Evolutionary conservation across 805 yeast genomes (phyloP), one percentile per base, ranked within the genome.

Genomic region (Teunomyces cretensis): DNA sequence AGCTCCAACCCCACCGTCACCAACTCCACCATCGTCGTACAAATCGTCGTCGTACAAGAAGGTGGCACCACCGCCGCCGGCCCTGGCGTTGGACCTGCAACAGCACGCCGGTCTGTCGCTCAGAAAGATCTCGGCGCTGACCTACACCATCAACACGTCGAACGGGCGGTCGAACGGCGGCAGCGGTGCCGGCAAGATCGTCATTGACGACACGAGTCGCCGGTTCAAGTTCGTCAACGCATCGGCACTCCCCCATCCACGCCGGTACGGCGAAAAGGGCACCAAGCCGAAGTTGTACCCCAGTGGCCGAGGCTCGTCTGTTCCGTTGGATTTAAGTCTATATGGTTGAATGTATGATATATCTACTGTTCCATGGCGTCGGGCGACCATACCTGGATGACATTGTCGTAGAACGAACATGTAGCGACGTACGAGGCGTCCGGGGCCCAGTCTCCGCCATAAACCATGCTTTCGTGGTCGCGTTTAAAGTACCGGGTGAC

Each of bases 241-340:
- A 13, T 65, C 68, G 35, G 85, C 88, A 17, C 70, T 94, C 37
- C 98, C 99, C 0, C 81, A 81, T 54, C 98, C 99, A n/a, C 75
- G 98, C 53, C 76, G 78, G 41, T 89, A 86, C 58, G 81, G 78
- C 42, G 86, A 26, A 30, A 15, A 83, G 3, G 62, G 60, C 1
- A 50, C 44, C 26, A 57, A 51, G 13, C 78, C 78, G 47, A 90
- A 92, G 62, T 70, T 90, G 52, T 94, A 94, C 67, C 97, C 98
- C 13, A 88, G 96, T 66, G 98, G 98, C 11, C 78, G 96, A 55
- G 98, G 98, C 2, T 80, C 90, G 24, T 87, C 96, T 28, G 94
- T 91, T 30, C 97, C 97, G 1, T 68, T 91, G 50, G 81, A 88
- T 53, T 69, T 91, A 44, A 41, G 48, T 41, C 27, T 45, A 31